Evolutionary conservation across 2,329 filamentous ascomycete species (phyloP).

Genomic region (Raffaelea deltoideospora): DNA sequence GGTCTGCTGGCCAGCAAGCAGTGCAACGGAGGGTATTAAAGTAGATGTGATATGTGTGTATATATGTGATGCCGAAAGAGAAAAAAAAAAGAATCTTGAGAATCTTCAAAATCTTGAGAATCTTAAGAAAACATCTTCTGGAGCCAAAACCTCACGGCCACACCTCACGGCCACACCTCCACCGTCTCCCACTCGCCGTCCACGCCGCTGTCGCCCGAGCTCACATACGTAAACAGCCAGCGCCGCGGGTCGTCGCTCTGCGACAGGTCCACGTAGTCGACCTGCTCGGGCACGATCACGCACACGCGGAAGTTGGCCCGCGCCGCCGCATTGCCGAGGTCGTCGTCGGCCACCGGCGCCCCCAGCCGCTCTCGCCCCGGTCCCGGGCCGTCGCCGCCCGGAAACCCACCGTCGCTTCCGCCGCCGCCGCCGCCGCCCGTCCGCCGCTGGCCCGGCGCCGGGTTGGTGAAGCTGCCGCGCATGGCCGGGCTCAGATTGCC

Average conservation of each 20-base stretch:
- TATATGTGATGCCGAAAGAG: too few relatives aligned
- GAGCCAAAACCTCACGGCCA: too few relatives aligned
- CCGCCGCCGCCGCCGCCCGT: too few relatives aligned
- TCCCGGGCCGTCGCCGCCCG: conserved; percentile 22
- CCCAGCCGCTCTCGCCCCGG: conserved; percentile 32
- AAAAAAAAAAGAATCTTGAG: too few relatives aligned
- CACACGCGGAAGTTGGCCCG: conserved; percentile 67
- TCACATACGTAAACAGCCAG: conserved; percentile 50
- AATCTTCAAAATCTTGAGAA: too few relatives aligned
- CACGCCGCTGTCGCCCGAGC: conserved; percentile 20
- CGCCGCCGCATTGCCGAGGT: conserved; percentile 55
- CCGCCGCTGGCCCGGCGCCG: conserved; percentile 50
- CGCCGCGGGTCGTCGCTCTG: conserved; percentile 47
- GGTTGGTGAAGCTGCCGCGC: conserved; percentile 61
- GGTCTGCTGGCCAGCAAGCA: conserved; percentile 4
- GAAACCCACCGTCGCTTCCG: too few relatives aligned
- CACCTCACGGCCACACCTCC: conserved; percentile 59
- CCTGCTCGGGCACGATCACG: conserved; percentile 63
- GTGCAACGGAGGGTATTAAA: conserved; percentile 1
- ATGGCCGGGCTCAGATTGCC: conserved; percentile 73
- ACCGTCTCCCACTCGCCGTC: conserved; percentile 47
- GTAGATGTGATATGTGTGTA: not conserved
- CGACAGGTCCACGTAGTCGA: conserved; percentile 60
- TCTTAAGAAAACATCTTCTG: too few relatives aligned
- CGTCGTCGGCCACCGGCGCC: conserved; percentile 51